Conservation (phyloP, 441 rosid species). For the Erodium texanum region DNA sequence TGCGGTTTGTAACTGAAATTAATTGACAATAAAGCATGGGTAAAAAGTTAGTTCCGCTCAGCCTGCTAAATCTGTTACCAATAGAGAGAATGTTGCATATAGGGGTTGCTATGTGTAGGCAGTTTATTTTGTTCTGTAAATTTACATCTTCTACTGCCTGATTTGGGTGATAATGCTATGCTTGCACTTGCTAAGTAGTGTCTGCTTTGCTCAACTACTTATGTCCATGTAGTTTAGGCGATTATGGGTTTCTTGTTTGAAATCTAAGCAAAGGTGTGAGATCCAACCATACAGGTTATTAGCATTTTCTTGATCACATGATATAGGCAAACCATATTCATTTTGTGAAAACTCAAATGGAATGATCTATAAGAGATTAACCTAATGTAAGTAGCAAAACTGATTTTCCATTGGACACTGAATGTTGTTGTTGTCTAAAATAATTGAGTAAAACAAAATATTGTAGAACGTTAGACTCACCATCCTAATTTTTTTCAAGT, state of each 20-base stretch:
- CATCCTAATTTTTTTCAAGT: not conserved
- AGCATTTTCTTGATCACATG: not conserved
- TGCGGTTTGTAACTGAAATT: not conserved
- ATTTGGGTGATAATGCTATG: too few species aligned
- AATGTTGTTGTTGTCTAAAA: not conserved
- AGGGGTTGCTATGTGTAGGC: not conserved
- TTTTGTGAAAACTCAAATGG: not conserved
- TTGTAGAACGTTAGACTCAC: not conserved
- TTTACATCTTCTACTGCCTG: too few species aligned
- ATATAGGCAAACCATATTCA: not conserved
- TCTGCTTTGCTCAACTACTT: not conserved
- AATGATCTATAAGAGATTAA: not conserved
- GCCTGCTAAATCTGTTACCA: too few species aligned
- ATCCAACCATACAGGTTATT: not conserved
- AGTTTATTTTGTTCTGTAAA: not conserved
- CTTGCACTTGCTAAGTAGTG: not conserved
- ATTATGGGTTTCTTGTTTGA: not conserved
- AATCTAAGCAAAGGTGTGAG: not conserved
- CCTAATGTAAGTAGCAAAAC: not conserved
- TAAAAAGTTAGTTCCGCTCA: too few species aligned
- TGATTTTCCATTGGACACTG: not conserved
- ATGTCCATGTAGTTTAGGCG: not conserved
- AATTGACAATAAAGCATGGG: too few species aligned
- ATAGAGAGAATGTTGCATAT: not conserved
- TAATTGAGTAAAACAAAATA: not conserved